Conservation (phyloP, 345 rosid genomes). For the Sonneratia alba region DNA sequence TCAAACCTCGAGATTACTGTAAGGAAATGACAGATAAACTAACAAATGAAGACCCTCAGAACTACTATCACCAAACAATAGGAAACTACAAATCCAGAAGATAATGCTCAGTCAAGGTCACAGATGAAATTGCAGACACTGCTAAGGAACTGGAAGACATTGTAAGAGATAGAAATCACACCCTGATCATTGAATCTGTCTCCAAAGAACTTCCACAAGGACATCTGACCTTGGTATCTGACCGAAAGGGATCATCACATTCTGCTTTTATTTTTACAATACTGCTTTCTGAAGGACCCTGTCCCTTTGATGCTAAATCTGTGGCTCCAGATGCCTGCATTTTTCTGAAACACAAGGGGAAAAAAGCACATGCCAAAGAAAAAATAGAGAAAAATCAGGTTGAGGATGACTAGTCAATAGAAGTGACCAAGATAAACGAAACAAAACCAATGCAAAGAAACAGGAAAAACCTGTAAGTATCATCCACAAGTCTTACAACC, state of each 20-base stretch:
- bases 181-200: slow-evolving; percentile 73
- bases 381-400: not conserved
- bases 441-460: not conserved
- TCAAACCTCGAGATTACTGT: not conserved
- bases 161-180: slow-evolving; percentile 11
- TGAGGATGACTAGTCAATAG: not conserved
- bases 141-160: not conserved
- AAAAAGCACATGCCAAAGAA: not conserved
- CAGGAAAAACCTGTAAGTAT: slow-evolving; percentile 60
- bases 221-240: slow-evolving; percentile 70
- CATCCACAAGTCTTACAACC: slow-evolving; percentile 83
- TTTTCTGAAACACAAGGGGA: slow-evolving; percentile 40
- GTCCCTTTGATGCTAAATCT: slow-evolving; percentile 79
- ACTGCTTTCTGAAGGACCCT: slow-evolving; percentile 56
- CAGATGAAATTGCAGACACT: not conserved
- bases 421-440: slow-evolving; percentile 1
- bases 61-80: not conserved
- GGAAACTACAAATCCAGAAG: not conserved
- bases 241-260: slow-evolving; percentile 36
- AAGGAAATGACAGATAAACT: not conserved
- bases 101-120: not conserved
- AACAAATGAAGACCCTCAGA: not conserved
- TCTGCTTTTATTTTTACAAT: slow-evolving; percentile 57
- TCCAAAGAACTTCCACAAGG: slow-evolving; percentile 78
- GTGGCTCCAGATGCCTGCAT: slow-evolving; percentile 84